Base-by-base conservation (phyloP, 495 filamentous ascomycete species). In the Echria macrotheca region DNA sequence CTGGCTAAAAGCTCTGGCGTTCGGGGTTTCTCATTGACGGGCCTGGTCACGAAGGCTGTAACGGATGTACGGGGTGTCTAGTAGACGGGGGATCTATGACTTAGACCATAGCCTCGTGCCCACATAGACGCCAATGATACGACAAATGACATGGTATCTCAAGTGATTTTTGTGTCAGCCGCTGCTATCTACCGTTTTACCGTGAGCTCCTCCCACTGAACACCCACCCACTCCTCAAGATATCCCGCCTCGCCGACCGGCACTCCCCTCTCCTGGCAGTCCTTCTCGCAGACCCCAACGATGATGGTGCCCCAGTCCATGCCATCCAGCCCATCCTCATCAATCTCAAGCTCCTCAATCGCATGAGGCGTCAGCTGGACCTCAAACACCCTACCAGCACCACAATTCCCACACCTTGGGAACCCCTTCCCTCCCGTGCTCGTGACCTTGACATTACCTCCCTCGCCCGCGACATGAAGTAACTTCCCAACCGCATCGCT, bases 281-380 rank as follows among this genome's bases (percentile, higher is more conserved):
- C 56, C 56, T 29, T 63, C 59, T 60, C 64, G 55, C 93, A 99
- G 17, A 94, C 89, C 0, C 81, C 88, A n/a, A 96, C 64, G 36
- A 97, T 79, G n/a, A 99, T 75, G 11, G 87, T 96, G 0, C 94
- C 94, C 93, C 93, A 99, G 57, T 99, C 93, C 93, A 99, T 96
- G 0, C 94, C 93, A 31, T 91, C 89, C 44, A 95, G 61, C 10
- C 80, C 79, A 53, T 79, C 70, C 48, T 89, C 82, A 3, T 87
- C 87, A 5, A 73, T 81, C 70, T 98, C 93, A 40, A 98, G 71
- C 73, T 93, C 83, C 49, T 78, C 79, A 62, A 98, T 98, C 3
- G 89, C 86, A 61, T 94, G 87, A 47, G 93, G 93, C 58, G 84
- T 87, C 58, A 97, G 67, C 74, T 98, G 93, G 29, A 93, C 71